These are phyloP conservation scores for Penicillium sclerotigenum DNA, from an alignment of 2,329 filamentous ascomycete species.

Conservation along the genomic window DNA sequence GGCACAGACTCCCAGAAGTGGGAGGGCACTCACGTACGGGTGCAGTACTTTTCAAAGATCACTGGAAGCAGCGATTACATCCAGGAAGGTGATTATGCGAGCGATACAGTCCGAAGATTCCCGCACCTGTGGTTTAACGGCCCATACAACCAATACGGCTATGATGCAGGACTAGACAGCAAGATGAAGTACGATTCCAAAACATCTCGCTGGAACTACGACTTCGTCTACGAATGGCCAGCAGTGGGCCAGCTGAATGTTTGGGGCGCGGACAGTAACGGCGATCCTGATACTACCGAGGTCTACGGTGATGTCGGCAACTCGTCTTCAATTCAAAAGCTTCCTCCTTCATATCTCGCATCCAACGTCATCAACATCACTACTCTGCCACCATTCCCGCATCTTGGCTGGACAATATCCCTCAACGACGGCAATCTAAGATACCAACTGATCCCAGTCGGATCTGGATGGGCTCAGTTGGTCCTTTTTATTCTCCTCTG, in stretches of 20 bases:
- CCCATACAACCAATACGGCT: slow-evolving; percentile 62
- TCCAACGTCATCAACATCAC: slow-evolving; percentile 59
- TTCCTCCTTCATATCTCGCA: slow-evolving; percentile 58
- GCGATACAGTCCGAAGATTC: slow-evolving; percentile 48
- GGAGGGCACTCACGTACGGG: slow-evolving; percentile 59
- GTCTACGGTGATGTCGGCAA: slow-evolving; percentile 60
- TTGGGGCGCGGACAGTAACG: slow-evolving; percentile 64
- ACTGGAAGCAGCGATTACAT: slow-evolving; percentile 59
- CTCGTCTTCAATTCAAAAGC: slow-evolving; percentile 59
- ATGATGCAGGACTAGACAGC: slow-evolving; percentile 57
- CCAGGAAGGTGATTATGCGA: slow-evolving; percentile 55
- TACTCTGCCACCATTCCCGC: slow-evolving; percentile 51
- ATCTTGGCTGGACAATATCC: slow-evolving; percentile 54
- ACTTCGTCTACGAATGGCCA: slow-evolving; percentile 64
- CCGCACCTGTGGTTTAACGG: slow-evolving; percentile 63
- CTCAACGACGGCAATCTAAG: slow-evolving; percentile 54
- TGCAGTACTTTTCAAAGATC: slow-evolving; percentile 61
- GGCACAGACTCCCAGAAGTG: slow-evolving; percentile 59
- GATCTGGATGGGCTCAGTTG: slow-evolving; percentile 53
- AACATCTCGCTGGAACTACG: slow-evolving; percentile 55
- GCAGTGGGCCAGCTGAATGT: slow-evolving; percentile 60
- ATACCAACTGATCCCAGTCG: slow-evolving; percentile 53
- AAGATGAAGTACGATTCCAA: slow-evolving; percentile 46
- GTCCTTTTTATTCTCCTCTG: slow-evolving; percentile 54
- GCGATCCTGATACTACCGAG: slow-evolving; percentile 57